phyloP scores from a whole-genome alignment of 2,329 filamentous ascomycete species.

The Phyllosticta capitalensis region DNA sequence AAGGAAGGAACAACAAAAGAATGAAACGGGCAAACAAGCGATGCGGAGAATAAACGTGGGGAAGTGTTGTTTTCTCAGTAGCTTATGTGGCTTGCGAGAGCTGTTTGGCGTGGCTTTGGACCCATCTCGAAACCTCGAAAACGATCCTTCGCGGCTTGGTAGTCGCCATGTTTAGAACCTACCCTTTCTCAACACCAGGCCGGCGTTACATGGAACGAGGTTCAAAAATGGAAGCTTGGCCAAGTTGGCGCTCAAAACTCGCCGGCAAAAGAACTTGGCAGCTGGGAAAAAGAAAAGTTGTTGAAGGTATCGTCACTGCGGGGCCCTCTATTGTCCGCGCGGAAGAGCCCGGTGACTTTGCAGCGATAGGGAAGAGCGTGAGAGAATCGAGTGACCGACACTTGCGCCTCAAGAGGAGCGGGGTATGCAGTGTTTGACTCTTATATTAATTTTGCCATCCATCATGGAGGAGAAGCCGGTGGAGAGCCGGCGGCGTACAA shows the following conservation, averaged over 20 bases:
- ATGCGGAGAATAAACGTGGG: background rate
- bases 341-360: background rate
- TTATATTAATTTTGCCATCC: background rate
- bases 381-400: background rate
- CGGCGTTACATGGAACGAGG: background rate
- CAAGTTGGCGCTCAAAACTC: background rate
- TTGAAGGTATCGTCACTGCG: background rate
- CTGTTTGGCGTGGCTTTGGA: background rate
- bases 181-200: background rate
- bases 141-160: background rate
- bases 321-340: background rate
- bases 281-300: background rate
- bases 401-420: background rate
- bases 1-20: background rate
- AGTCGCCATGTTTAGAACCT: background rate
- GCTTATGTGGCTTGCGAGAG: background rate
- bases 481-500: background rate
- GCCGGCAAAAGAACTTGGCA: background rate
- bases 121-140: background rate
- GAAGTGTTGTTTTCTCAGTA: background rate
- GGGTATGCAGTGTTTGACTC: background rate
- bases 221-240: background rate
- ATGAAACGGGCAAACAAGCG: background rate
- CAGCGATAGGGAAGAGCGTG: background rate
- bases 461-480: background rate